Percentiles rank a stretch among this genome's conserved stretches.
Conservation (phyloP, 2,329 filamentous ascomycete genomes). For the Elsinoe arachidis region DNA sequence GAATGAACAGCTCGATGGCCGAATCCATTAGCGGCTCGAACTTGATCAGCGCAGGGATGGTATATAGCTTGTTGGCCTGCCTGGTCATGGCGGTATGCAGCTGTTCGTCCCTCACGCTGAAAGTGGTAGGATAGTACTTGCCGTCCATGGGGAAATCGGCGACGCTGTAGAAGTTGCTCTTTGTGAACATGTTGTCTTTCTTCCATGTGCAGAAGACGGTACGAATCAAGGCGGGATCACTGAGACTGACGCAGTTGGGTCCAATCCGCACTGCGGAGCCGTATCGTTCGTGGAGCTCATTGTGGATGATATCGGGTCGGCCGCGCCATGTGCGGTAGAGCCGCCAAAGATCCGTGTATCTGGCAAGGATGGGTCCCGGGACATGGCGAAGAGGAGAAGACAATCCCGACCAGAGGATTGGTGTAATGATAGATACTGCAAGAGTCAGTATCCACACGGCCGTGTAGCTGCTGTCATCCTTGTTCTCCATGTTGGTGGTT, state of each 20-base stretch:
- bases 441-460: not conserved
- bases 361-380: slow-evolving; percentile 27
- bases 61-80: slow-evolving; percentile 8
- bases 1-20: not conserved
- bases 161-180: slow-evolving; percentile 9
- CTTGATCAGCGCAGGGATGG: slow-evolving; percentile 9
- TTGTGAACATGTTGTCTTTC: not conserved
- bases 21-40: slow-evolving; percentile 9
- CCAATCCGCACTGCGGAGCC: slow-evolving; percentile 15
- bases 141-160: slow-evolving; percentile 9
- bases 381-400: slow-evolving; percentile 25
- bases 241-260: slow-evolving; percentile 14
- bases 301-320: slow-evolving; percentile 10
- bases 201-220: slow-evolving; percentile 12
- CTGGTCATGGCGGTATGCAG: slow-evolving; percentile 1
- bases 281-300: slow-evolving; percentile 9
- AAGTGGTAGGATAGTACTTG: slow-evolving; percentile 10
- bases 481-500: too few relatives aligned
- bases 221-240: slow-evolving; percentile 8
- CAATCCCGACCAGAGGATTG: not conserved
- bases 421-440: not conserved
- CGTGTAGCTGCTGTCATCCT: too few relatives aligned
- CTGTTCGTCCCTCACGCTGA: slow-evolving; percentile 10
- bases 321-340: slow-evolving; percentile 24
- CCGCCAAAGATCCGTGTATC: slow-evolving; percentile 28